Evolutionary conservation across 2,329 filamentous ascomycete genomes (phyloP), one percentile per base, ranked within the genome.

Genomic region (Aschersonia sp.): DNA sequence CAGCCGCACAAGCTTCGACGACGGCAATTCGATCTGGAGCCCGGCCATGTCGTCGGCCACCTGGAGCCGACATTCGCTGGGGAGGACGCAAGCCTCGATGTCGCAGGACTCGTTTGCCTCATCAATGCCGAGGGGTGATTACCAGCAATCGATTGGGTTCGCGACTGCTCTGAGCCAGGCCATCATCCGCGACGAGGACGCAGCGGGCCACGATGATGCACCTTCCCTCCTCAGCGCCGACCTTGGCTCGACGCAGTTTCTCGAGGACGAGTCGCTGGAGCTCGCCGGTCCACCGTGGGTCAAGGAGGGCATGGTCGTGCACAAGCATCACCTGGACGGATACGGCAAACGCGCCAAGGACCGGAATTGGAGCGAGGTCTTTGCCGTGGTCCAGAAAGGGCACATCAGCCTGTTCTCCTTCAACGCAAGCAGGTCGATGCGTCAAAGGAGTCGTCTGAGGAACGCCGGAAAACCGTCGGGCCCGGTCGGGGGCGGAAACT

Each of bases 91-190:
- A 52, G 88, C 87, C 1, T 90, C 88, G 4, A 85, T 92, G 71
- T 96, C 89, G 5, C 85, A 96, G 57, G 87, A 95, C 60, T 95
- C 89, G 1, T 81, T 97, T 56, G 83, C 81, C 22, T 88, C 86
- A 2, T 76, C 80, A 35, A 83, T 83, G 62, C 81, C 79, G 5
- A 77, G 81, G 44, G 81, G 79, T 42, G 88, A 94, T 57, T 96
- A 90, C 63, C 88, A 96, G 64, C 89, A 95, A 65, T 94, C 88
- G 1, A 95, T 98, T 59, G 92, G 92, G 1, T 98, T 98, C 60
- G 92, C 92, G 47, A 97, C 95, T 62, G 92, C 92, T 4, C 73
- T 98, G 9, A 95, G 88, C 57, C 90, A 97, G 62, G 90, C 90
- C 37, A 98, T 97, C 54, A 95, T 95, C 54, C 85, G 92, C 5